These are phyloP conservation scores for Debaryomyces subglobosus DNA, from an alignment of 1,139 yeast genomes.

Conservation along the genomic window DNA sequence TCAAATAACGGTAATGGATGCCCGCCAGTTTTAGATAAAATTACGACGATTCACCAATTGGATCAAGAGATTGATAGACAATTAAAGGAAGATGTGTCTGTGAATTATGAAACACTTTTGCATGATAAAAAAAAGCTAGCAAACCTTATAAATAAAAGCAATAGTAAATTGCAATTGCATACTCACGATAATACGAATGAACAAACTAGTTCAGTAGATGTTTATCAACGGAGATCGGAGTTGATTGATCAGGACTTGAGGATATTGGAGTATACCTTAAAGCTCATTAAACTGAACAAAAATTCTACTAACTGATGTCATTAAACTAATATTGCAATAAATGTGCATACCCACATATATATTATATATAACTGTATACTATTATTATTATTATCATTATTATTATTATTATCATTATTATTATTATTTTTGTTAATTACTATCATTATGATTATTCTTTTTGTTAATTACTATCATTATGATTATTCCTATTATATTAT, in stretches of 20 bases:
- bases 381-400: conserved; percentile 5
- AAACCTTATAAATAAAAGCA: conserved; percentile 22
- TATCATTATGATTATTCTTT: too few relatives aligned
- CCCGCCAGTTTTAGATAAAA: conserved; percentile 40
- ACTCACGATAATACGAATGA: not conserved
- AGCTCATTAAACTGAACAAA: conserved; percentile 18
- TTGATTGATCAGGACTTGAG: conserved; percentile 50
- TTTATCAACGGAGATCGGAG: conserved; percentile 46
- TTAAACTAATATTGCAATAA: conserved; percentile 8
- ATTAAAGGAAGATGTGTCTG: conserved; percentile 30
- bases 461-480: too few relatives aligned
- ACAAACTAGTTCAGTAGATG: conserved; percentile 19
- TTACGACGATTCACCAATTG: conserved; percentile 47
- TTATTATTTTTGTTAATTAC: not conserved
- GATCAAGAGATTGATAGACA: conserved; percentile 43
- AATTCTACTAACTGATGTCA: not conserved
- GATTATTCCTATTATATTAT: not conserved
- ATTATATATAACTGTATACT: conserved; percentile 9
- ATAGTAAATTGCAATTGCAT: conserved; percentile 15
- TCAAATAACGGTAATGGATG: conserved; percentile 26
- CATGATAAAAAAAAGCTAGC: conserved; percentile 23
- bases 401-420: not conserved
- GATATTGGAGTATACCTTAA: conserved; percentile 44
- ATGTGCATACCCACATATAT: conserved; percentile 13
- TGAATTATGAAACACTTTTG: conserved; percentile 29